Base-by-base conservation (phyloP, 305 asterid species). In the Fraxinus baroniana region DNA sequence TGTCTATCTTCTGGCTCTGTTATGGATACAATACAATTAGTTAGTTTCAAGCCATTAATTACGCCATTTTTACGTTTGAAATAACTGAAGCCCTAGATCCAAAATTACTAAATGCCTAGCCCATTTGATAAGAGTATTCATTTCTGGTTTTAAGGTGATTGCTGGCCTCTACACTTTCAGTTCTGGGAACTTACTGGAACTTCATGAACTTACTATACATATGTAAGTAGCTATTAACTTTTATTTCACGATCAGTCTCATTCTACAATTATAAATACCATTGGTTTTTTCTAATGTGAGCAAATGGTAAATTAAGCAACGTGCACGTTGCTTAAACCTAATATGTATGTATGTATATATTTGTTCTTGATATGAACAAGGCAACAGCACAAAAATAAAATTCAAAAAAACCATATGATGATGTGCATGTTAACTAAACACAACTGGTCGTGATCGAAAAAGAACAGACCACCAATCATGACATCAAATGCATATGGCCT, bases 201-300 rank as follows among this genome's bases (percentile, higher is more conserved):
- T 94, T 91, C 92, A 87, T 93, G 82, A 91, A 95, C 77, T 78
- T 93, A 84, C 86, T 92, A 76, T 95, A 93, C 90, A 85, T 87
- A 9, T 46, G 98, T 95, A 87, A 84, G 96, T 49, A 52, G 55
- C 39, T 22, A 30, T n/a, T n/a, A n/a, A n/a, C n/a, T n/a, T n/a
- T n/a, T n/a, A n/a, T n/a, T n/a, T n/a, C n/a, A n/a, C n/a, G n/a
- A n/a, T n/a, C n/a, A n/a, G n/a, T n/a, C n/a, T n/a, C n/a, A n/a
- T n/a, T n/a, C n/a, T n/a, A n/a, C n/a, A n/a, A n/a, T n/a, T n/a
- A n/a, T n/a, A n/a, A n/a, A n/a, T n/a, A n/a, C n/a, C n/a, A n/a
- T n/a, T n/a, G n/a, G n/a, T n/a, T n/a, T n/a, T n/a, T n/a, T n/a
- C n/a, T n/a, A n/a, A n/a, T n/a, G n/a, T n/a, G n/a, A n/a, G n/a